phyloP scores from a whole-genome alignment of 768 basidiomycete species.

The Lactarius evosmus region DNA sequence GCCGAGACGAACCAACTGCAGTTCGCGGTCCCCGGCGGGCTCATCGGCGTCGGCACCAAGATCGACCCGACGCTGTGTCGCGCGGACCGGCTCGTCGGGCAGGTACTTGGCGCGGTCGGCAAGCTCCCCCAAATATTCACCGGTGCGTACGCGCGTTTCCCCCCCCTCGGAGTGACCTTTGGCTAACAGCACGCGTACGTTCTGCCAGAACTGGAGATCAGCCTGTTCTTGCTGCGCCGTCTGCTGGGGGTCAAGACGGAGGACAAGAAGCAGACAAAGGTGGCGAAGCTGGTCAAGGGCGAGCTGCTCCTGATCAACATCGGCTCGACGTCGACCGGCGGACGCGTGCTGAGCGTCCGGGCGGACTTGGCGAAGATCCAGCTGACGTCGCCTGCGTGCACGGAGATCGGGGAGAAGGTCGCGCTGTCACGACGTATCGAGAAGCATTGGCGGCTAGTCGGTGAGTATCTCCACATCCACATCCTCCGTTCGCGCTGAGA shows the following conservation, averaged over 20 bases:
- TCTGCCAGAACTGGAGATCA: constrained; percentile 80
- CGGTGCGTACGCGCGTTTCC: constrained; percentile 48
- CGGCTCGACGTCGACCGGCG: constrained; percentile 95
- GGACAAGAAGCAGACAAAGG: constrained; percentile 98
- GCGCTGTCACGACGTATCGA: constrained; percentile 92
- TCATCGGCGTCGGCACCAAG: constrained; percentile 97
- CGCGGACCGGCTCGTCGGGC: constrained; percentile 94
- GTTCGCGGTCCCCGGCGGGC: constrained; percentile 95
- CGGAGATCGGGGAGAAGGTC: constrained; percentile 96
- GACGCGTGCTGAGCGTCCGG: constrained; percentile 90
- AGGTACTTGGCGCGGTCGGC: constrained; percentile 92
- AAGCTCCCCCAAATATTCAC: constrained; percentile 93
- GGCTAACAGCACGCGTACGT: not conserved
- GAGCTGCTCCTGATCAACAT: constrained; percentile 97
- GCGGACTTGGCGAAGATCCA: constrained; percentile 94
- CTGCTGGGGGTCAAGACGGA: constrained; percentile 98
- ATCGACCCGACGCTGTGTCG: constrained; percentile 96
- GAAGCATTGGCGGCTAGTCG: constrained; percentile 97
- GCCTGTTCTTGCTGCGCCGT: constrained; percentile 90
- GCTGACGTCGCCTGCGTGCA: constrained; percentile 91
- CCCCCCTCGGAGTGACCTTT: not conserved
- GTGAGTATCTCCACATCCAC: constrained; percentile 44
- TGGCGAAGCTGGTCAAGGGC: constrained; percentile 85
- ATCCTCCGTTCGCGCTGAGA: not conserved
- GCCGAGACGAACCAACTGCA: constrained; percentile 93